Evolutionary conservation across 768 basidiomycete species (phyloP).

Genomic region (Pholiota molesta): DNA sequence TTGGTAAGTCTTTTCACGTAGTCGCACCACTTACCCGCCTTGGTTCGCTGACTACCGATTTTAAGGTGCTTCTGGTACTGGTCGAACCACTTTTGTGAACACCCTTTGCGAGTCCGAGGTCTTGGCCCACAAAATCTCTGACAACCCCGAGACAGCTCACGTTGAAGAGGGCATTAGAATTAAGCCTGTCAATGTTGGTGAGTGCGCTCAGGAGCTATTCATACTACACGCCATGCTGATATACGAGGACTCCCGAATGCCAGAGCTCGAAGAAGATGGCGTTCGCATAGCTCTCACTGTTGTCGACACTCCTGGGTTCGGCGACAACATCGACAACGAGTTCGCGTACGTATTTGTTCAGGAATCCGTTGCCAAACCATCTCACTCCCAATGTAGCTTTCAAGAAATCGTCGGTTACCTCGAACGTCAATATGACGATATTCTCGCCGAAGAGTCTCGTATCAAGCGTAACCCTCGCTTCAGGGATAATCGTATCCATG

Average conservation of each 20-base stretch:
- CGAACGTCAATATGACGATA: constrained; percentile 99
- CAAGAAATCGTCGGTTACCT: constrained; percentile 96
- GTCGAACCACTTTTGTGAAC: constrained; percentile 98
- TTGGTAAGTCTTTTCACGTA: constrained; percentile 64
- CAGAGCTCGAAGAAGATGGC: constrained; percentile 98
- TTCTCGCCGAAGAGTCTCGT: constrained; percentile 96
- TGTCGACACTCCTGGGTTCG: constrained; percentile 98
- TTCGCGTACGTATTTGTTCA: constrained; percentile 69
- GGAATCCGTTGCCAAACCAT: neutral
- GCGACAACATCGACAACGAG: constrained; percentile 98
- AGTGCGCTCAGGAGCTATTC: constrained; percentile 29
- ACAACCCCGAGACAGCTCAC: constrained; percentile 87
- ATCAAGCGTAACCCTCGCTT: constrained; percentile 99
- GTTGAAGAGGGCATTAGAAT: constrained; percentile 94
- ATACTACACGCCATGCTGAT: constrained; percentile 5
- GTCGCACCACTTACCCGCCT: constrained; percentile 15
- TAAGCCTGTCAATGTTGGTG: constrained; percentile 93
- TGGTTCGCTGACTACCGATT: constrained; percentile 23
- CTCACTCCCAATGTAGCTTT: constrained; percentile 58
- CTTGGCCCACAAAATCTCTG: constrained; percentile 82
- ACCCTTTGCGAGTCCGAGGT: constrained; percentile 98
- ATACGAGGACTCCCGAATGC: neutral
- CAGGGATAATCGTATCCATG: constrained; percentile 97
- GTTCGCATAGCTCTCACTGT: constrained; percentile 97
- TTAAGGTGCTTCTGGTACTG: constrained; percentile 94